Evolutionary conservation across 352 stramenopile species (phyloP).

Genomic region (Pythium monospermum): DNA sequence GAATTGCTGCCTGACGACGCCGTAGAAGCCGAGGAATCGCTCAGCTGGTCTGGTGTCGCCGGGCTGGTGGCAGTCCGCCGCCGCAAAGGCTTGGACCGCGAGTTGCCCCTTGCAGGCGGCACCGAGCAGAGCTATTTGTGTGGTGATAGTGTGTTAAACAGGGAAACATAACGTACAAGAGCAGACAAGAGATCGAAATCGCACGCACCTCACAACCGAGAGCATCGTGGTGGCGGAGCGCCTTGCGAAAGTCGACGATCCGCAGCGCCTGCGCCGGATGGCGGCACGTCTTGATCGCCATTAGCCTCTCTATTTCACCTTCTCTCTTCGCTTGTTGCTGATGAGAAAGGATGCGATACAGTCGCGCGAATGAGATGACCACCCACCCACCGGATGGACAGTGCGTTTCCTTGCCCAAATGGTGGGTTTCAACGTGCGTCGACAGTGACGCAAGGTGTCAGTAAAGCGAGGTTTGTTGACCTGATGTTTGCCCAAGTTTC

Average conservation of each 20-base stretch:
- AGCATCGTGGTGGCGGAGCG: constrained; percentile 38
- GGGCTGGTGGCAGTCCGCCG: constrained; percentile 5
- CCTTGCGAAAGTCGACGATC: constrained; percentile 41
- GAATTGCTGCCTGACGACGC: too few relatives aligned
- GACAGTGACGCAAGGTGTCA: too few relatives aligned
- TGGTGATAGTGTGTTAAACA: too few relatives aligned
- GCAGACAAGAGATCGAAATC: neutral
- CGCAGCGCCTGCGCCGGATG: constrained; percentile 52
- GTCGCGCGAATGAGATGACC: too few relatives aligned
- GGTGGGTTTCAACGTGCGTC: too few relatives aligned
- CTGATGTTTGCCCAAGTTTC: neutral
- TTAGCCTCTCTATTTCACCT: too few relatives aligned
- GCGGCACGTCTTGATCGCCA: constrained; percentile 48
- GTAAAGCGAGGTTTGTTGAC: too few relatives aligned
- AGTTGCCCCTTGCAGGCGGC: constrained; percentile 16
- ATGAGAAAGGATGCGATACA: too few relatives aligned
- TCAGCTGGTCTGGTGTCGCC: neutral
- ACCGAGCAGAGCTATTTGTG: constrained; percentile 21
- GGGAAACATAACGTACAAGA: too few relatives aligned
- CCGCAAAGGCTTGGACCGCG: constrained; percentile 6
- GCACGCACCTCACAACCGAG: constrained; percentile 38
- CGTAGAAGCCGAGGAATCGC: too few relatives aligned
- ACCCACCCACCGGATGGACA: too few relatives aligned
- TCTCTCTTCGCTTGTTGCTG: too few relatives aligned
- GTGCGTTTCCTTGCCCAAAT: constrained; percentile 1